phyloP scores from a whole-genome alignment of 768 basidiomycete species.

The Suillus decipiens region DNA sequence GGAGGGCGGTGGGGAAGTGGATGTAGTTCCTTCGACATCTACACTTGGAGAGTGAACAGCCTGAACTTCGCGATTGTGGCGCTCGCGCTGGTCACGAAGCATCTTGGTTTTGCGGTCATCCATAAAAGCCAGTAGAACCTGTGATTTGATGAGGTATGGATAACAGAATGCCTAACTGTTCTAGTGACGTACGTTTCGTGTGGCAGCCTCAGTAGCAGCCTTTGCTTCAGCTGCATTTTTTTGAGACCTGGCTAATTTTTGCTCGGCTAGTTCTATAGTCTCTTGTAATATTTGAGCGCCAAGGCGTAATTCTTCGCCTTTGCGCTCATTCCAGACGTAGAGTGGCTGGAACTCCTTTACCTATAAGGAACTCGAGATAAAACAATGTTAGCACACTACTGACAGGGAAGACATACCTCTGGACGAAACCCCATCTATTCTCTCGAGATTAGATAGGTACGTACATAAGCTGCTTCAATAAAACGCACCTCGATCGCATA shows the following conservation, averaged over 20 bases:
- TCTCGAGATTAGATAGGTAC: slow-evolving; percentile 16
- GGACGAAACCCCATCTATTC: slow-evolving; percentile 74
- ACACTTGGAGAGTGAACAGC: slow-evolving; percentile 11
- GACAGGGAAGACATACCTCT: slow-evolving; percentile 46
- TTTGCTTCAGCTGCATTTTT: slow-evolving; percentile 58
- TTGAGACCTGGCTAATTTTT: slow-evolving; percentile 49
- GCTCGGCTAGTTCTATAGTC: slow-evolving; percentile 50
- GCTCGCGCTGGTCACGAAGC: slow-evolving; percentile 60
- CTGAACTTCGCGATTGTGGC: slow-evolving; percentile 40
- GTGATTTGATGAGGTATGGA: slow-evolving; percentile 7
- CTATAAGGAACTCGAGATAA: slow-evolving; percentile 34
- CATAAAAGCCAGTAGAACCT: slow-evolving; percentile 80
- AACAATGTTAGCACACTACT: background rate
- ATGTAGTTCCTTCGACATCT: background rate
- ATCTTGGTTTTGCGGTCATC: slow-evolving; percentile 71
- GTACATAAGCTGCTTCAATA: slow-evolving; percentile 5
- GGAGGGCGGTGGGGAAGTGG: background rate
- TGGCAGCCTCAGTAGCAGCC: slow-evolving; percentile 51
- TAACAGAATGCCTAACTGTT: background rate
- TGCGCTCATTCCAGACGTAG: slow-evolving; percentile 60
- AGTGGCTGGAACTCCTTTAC: slow-evolving; percentile 73
- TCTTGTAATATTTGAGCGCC: slow-evolving; percentile 71
- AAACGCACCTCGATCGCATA: slow-evolving; percentile 73
- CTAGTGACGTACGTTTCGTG: slow-evolving; percentile 49
- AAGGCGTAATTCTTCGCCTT: slow-evolving; percentile 56